Percentiles rank a stretch among this genome's conserved stretches.
Evolutionary conservation across 2,329 filamentous ascomycete species (phyloP).

Genomic region (Cryphonectria parasitica): DNA sequence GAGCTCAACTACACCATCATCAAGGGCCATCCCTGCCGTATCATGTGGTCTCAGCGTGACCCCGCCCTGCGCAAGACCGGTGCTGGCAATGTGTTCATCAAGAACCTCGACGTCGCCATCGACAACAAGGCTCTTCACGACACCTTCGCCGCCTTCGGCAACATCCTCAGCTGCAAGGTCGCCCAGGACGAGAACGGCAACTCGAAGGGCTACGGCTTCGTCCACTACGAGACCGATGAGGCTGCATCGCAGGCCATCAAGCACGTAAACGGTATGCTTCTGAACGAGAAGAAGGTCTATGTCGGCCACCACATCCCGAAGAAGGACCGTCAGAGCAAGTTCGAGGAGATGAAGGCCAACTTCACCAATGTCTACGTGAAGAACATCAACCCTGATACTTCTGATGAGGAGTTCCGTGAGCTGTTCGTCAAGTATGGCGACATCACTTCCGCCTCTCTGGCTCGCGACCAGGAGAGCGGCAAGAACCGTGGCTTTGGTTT

Average conservation of each 20-base stretch:
- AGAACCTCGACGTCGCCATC: constrained; percentile 97
- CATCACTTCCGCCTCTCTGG: constrained; percentile 93
- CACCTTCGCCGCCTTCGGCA: constrained; percentile 97
- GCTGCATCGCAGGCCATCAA: constrained; percentile 97
- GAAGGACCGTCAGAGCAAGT: constrained; percentile 99
- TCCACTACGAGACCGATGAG: constrained; percentile 99
- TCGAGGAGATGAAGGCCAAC: constrained; percentile 99
- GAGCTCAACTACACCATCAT: constrained; percentile 99
- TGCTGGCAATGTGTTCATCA: constrained; percentile 99
- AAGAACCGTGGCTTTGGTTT: constrained; percentile 97
- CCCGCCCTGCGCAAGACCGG: constrained; percentile 98
- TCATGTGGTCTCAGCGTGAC: constrained; percentile 99
- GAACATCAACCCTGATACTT: constrained; percentile 85
- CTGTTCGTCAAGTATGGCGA: constrained; percentile 92
- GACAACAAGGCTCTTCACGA: constrained; percentile 99
- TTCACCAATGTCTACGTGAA: constrained; percentile 99
- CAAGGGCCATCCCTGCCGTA: constrained; percentile 98
- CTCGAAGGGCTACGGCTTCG: constrained; percentile 99
- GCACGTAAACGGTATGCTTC: constrained; percentile 98
- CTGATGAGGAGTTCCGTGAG: constrained; percentile 91
- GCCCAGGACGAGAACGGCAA: constrained; percentile 95
- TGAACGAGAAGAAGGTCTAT: constrained; percentile 99
- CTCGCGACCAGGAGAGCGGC: constrained; percentile 79
- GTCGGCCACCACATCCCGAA: constrained; percentile 99
- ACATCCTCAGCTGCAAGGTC: constrained; percentile 99